phyloP scores from a whole-genome alignment of 352 stramenopile genomes.

The Globisporangium parvum region DNA sequence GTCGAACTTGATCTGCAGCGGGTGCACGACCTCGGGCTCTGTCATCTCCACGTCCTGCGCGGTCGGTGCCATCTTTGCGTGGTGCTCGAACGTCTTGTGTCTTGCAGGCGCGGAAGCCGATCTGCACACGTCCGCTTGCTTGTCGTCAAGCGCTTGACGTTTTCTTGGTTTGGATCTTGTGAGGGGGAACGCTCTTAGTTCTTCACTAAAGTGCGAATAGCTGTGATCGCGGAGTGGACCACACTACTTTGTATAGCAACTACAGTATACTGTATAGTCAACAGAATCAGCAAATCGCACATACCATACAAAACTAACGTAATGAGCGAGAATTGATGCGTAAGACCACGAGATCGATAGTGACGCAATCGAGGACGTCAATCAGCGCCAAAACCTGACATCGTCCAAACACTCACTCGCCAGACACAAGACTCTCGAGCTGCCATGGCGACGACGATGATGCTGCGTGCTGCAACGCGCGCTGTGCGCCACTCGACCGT shows the following conservation, averaged over 20 bases:
- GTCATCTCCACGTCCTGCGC: constrained; percentile 70
- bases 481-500: neutral
- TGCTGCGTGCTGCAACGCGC: constrained; percentile 3
- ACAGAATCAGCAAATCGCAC: too few species aligned
- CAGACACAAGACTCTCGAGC: neutral
- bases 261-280: too few species aligned
- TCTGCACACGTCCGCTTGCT: neutral
- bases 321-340: too few species aligned
- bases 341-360: too few species aligned
- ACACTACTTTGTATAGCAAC: too few species aligned
- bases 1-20: constrained; percentile 71
- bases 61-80: constrained; percentile 11
- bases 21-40: constrained; percentile 56
- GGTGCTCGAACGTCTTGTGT: neutral
- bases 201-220: too few species aligned
- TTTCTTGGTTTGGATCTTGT: too few species aligned
- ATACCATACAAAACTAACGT: too few species aligned
- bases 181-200: too few species aligned
- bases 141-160: too few species aligned
- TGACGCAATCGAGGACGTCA: too few species aligned
- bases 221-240: too few species aligned
- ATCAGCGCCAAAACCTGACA: neutral
- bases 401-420: neutral
- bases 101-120: neutral
- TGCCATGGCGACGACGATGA: neutral